phyloP scores from a whole-genome alignment of 148 eudicot genomes.

The Amaranthus hypochondriacus region DNA sequence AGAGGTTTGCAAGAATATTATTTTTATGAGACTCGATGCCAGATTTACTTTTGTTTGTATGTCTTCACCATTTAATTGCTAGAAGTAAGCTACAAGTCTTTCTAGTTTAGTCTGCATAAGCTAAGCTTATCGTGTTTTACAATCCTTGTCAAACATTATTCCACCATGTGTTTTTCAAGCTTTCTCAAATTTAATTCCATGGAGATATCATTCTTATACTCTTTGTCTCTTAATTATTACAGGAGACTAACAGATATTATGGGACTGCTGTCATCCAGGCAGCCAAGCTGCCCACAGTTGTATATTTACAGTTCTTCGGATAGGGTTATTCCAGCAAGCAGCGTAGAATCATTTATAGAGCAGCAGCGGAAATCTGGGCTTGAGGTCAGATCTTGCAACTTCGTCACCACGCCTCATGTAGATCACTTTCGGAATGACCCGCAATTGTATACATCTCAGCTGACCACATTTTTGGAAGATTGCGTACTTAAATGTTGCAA shows the following conservation, averaged over 20 bases:
- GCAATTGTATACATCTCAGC: conserved; percentile 73
- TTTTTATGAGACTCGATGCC: neutral
- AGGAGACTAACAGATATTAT: conserved; percentile 90
- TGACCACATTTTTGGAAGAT: conserved; percentile 75
- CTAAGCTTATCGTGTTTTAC: no score
- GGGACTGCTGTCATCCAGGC: conserved; percentile 55
- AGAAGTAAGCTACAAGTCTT: neutral
- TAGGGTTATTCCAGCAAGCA: conserved; percentile 73
- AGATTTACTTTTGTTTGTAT: neutral
- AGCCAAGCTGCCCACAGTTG: conserved; percentile 88
- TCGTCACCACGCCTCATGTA: conserved; percentile 87
- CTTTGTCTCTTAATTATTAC: conserved; percentile 13
- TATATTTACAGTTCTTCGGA: conserved; percentile 95
- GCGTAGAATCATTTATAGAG: conserved; percentile 79
- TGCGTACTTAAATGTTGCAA: conserved; percentile 69
- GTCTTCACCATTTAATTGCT: neutral
- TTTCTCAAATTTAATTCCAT: neutral
- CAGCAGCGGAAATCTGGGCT: conserved; percentile 69
- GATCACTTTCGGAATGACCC: conserved; percentile 96
- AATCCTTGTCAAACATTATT: neutral
- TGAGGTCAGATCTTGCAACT: conserved; percentile 86
- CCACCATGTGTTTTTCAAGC: neutral
- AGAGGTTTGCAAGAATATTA: no score
- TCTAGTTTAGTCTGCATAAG: neutral
- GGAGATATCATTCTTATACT: conserved; percentile 6